phyloP scores from a whole-genome alignment of 1,139 yeast genomes.

The Geotrichum siamense region DNA sequence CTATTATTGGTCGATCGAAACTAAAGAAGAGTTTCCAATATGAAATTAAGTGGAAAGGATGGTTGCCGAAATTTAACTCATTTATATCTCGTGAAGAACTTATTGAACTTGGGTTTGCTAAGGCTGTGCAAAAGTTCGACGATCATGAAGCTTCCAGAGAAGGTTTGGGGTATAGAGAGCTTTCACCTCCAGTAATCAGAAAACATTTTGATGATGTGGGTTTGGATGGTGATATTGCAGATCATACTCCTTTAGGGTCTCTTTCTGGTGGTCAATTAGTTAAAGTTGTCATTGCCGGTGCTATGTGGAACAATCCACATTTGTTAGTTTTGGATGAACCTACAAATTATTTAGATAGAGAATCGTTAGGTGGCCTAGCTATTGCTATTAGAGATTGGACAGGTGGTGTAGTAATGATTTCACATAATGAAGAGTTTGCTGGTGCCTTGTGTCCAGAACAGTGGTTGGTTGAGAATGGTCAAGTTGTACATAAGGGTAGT shows the following conservation, averaged over 20 bases:
- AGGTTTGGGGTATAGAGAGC: conserved; percentile 94
- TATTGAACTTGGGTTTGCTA: conserved; percentile 74
- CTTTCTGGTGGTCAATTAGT: conserved; percentile 97
- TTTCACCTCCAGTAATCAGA: conserved; percentile 84
- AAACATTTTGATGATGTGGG: conserved; percentile 97
- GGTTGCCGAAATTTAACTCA: conserved; percentile 89
- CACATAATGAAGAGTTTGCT: conserved; percentile 94
- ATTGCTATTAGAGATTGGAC: conserved; percentile 96
- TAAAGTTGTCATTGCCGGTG: conserved; percentile 98
- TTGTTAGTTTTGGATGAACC: conserved; percentile 96
- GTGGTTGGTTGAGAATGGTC: conserved; percentile 94
- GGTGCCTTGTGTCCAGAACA: conserved; percentile 98
- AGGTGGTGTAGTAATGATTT: conserved; percentile 98
- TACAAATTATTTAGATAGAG: conserved; percentile 95
- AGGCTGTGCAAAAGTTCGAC: conserved; percentile 87
- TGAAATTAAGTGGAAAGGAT: conserved; percentile 89
- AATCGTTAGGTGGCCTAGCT: conserved; percentile 94
- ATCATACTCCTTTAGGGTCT: conserved; percentile 95
- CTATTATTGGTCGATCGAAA: conserved; percentile 94
- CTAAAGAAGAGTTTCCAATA: conserved; percentile 94
- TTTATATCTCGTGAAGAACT: conserved; percentile 85
- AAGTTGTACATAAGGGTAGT: conserved; percentile 74
- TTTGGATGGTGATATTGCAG: conserved; percentile 95
- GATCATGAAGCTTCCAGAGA: conserved; percentile 98
- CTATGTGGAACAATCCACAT: conserved; percentile 99